phyloP scores from a whole-genome alignment of 73 alveolate species.

The Stentor coeruleus region DNA sequence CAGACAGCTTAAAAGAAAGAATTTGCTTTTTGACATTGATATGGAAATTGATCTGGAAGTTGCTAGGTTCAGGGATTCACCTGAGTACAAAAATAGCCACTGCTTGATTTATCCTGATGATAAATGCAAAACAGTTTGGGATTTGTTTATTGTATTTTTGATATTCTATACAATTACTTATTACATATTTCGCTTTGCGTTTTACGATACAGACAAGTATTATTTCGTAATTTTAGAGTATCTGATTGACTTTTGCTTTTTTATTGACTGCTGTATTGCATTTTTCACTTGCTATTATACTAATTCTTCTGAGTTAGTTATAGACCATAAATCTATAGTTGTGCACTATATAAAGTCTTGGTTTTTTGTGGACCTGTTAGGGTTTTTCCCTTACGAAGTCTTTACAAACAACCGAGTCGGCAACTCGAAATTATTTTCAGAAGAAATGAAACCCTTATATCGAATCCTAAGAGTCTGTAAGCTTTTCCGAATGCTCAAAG shows the following conservation, averaged over 20 bases:
- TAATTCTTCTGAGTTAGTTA: not conserved
- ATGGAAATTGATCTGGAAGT: not conserved
- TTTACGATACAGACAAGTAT: not conserved
- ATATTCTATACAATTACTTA: not conserved
- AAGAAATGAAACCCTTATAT: not conserved
- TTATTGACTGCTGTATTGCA: not conserved
- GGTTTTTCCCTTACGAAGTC: not conserved
- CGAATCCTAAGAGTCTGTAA: not conserved
- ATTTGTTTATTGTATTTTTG: not conserved
- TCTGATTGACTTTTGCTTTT: not conserved
- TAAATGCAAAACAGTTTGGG: not conserved
- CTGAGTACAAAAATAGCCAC: not conserved
- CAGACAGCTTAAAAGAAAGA: not conserved
- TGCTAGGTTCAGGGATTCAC: not conserved
- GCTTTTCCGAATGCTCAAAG: not conserved
- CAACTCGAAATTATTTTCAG: not conserved
- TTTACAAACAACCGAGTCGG: not conserved
- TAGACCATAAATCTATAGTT: not conserved
- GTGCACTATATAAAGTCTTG: not conserved
- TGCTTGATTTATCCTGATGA: not conserved
- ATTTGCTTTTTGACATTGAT: not conserved
- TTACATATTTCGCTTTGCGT: not conserved
- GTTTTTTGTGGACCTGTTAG: conserved; percentile 3
- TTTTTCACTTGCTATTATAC: not conserved
- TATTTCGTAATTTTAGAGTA: not conserved